Evolutionary conservation across 192 early-diverging fungal genomes (phyloP), one percentile per base, ranked within the genome.

Genomic region (Phlyctochytrium arcticum): DNA sequence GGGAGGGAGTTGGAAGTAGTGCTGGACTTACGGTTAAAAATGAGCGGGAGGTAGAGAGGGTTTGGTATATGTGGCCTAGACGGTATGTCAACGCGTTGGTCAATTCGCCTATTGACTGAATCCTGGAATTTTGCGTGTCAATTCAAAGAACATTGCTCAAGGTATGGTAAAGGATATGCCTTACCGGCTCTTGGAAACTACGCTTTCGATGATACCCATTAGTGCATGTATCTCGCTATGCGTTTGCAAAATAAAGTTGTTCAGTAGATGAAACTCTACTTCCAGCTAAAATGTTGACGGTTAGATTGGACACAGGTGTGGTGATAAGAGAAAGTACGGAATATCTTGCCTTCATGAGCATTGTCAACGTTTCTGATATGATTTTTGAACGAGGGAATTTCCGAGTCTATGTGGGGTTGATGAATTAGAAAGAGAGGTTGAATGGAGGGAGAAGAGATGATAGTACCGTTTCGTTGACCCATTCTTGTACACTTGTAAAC

Each of bases 211-310:
- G 23, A 46, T 12, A 17, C 46, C 12, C n/a, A 61, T 61, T 19
- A 48, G 27, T 15, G 23, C 27, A 5, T 44, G n/a, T 21, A 61
- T 31, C 59, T 61, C 59, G 24, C 21, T 15, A 50, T 31, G 31
- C 7, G 59, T 26, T 12, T 31, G 59, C 2, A 23, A 5, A 8
- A 48, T 47, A 33, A 61, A 61, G 21, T 33, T 17, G 6, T 33
- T 46, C 39, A 61, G 15, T 5, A 61, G 44, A 42, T 27, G 33
- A 27, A 61, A 48, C 27, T 61, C 59, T 46, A 46, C 59, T 61
- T 61, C 59, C 39, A 61, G 36, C 59, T 53, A 53, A 17, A 26
- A 24, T n/a, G n/a, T n/a, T n/a, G n/a, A n/a, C n/a, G n/a, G n/a
- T n/a, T n/a, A n/a, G n/a, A n/a, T n/a, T n/a, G 50, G 26, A 26